Evolutionary conservation across 192 early-diverging fungal species (phyloP), one percentile per base, ranked within the genome.

Genomic region (Backusella sp.): DNA sequence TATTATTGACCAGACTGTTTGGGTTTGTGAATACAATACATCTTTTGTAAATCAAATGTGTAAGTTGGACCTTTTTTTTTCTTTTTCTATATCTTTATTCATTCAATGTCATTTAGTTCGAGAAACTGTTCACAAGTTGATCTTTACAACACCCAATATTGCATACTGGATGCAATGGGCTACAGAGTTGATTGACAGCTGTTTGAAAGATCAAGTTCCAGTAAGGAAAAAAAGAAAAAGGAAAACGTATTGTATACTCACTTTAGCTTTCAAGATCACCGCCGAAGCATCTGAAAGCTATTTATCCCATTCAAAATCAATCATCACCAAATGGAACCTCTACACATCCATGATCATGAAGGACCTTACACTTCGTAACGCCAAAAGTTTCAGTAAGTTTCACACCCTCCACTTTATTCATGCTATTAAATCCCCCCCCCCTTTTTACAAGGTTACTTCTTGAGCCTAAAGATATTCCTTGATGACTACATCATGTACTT

Each of bases 401-500:
- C 36, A 28, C 26, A 36, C 8, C 0, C 32, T 17, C 0, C 4
- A 39, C 37, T 39, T 12, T 9, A 39, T 28, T n/a, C 56, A 28
- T 62, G 28, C 14, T 3, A 28, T 11, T 19, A 49, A 49, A 8
- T 2, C 3, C 3, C 3, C 32, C 4, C 1, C 3, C 3, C 3
- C 32, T 1, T 0, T 35, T 7, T 70, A 11, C 15, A 21, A 82
- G 87, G 74, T n/a, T 70, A 70, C 2, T 82, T 88, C 59, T 77
- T 83, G 68, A 74, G 76, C 28, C 36, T 88, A 36, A 68, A 75
- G 12, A 32, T 88, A 26, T 83, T 88, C 73, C 75, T 88, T 53
- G 83, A 88, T 76, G 87, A 88, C 46, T 85, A 84, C 69, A 56
- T 86, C 11, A 76, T 88, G 36, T 85, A 85, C 15, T 46, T 83